Conservation (phyloP, 805 yeast species). For the Ogataea degrootiae region DNA sequence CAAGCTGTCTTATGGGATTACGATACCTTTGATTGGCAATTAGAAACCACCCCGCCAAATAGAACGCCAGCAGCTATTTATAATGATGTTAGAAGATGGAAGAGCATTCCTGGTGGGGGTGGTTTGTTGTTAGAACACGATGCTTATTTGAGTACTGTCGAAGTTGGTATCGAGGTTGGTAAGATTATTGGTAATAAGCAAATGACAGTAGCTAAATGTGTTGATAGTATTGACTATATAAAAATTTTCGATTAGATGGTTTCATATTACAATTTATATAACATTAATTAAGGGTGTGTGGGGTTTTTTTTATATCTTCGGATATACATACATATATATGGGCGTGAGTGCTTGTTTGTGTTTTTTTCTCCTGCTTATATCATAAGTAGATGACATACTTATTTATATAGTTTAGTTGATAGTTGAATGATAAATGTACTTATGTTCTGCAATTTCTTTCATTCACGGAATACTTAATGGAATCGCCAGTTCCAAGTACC, state of each 20-base stretch:
- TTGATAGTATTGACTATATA: constrained; percentile 60
- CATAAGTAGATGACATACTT: no score
- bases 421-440: no score
- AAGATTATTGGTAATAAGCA: constrained; percentile 57
- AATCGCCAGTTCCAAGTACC: no score
- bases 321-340: not conserved
- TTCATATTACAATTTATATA: not conserved
- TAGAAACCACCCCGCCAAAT: constrained; percentile 41
- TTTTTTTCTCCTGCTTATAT: not conserved
- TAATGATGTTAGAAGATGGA: constrained; percentile 54
- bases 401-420: no score
- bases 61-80: constrained; percentile 51
- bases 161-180: constrained; percentile 57
- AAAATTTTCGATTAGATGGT: constrained; percentile 15
- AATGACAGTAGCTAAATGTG: constrained; percentile 75
- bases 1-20: constrained; percentile 87
- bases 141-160: constrained; percentile 59
- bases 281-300: not conserved
- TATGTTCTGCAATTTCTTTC: no score
- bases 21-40: constrained; percentile 89
- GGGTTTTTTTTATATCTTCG: not conserved
- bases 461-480: no score
- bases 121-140: constrained; percentile 91
- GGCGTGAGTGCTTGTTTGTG: not conserved
- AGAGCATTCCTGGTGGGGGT: constrained; percentile 25